Evolutionary conservation across 2,329 filamentous ascomycete genomes (phyloP), one percentile per base, ranked within the genome.

Genomic region (Pseudocercospora pini-densiflorae): DNA sequence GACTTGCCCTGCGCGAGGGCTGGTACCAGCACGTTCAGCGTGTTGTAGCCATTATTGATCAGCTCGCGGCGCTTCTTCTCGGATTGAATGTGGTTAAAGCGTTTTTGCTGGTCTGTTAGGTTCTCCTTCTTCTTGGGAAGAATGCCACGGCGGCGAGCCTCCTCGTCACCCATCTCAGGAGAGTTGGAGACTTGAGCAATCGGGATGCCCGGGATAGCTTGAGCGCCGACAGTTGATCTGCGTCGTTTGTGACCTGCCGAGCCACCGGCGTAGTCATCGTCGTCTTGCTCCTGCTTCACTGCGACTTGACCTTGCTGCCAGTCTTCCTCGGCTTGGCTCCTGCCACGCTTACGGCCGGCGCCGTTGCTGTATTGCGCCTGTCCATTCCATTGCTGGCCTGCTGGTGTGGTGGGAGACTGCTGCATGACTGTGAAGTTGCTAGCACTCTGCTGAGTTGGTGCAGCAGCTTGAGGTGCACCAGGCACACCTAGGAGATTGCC

Each of bases 21-120:
- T 0, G 93, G 93, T 0, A 97, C 92, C 33, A 96, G 85, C 62
- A 89, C 87, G 16, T 92, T 92, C 24, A 97, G 85, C 33, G 89
- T 87, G 78, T 97, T 92, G 77, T 96, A 97, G 63, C 91, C 92
- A 66, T 92, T 89, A 54, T 93, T 87, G 71, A 97, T 97, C 16
- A 90, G 91, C 65, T 89, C 86, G 53, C 89, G 87, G 33, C 89
- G 87, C 79, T 90, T 88, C 74, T 87, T 85, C 77, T 88, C 86
- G 4, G 88, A 90, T 27, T 87, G 86, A 72, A 91, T 91, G 79
- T 92, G 90, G 76, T 92, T 92, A 73, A 86, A 87, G 77, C 91
- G 91, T 83, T 91, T 92, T 76, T 92, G 88, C 67, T 87, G 83
- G 71, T 91, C 89, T 1, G 64, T 61, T 5, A 67, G 61, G 16